phyloP scores from a whole-genome alignment of 768 basidiomycete genomes.

The Mycena galericulata region DNA sequence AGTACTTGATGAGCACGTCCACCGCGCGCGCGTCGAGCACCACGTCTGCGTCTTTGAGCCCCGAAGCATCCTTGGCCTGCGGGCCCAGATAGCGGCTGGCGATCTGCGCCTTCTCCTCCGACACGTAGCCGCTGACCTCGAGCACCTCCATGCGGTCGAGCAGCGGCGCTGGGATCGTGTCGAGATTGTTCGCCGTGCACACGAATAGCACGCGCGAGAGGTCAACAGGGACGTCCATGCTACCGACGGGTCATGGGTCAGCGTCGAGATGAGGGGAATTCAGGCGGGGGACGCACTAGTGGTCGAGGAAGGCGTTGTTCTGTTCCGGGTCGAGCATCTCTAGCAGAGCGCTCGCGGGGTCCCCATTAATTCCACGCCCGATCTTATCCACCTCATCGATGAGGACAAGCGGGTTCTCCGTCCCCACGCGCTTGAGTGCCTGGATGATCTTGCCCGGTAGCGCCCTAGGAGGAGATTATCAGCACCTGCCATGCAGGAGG shows the following conservation, averaged over 20 bases:
- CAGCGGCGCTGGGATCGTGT: conserved; percentile 93
- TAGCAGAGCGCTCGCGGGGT: conserved; percentile 89
- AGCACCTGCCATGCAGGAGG: conserved; percentile 6
- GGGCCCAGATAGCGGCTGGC: conserved; percentile 91
- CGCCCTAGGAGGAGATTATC: conserved; percentile 59
- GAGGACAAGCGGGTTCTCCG: conserved; percentile 93
- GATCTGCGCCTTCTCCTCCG: conserved; percentile 91
- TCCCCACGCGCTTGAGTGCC: conserved; percentile 91
- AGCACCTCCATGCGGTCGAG: conserved; percentile 97
- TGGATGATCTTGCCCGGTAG: conserved; percentile 96
- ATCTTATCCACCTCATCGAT: conserved; percentile 99
- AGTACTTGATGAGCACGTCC: conserved; percentile 93
- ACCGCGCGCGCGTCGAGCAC: conserved; percentile 80
- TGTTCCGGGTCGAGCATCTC: conserved; percentile 98
- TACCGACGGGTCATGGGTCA: conserved; percentile 42
- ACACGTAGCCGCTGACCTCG: conserved; percentile 94
- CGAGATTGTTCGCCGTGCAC: conserved; percentile 95
- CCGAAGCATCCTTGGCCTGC: conserved; percentile 92
- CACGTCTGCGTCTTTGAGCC: conserved; percentile 88
- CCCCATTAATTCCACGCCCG: conserved; percentile 90
- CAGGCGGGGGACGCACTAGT: conserved; percentile 73
- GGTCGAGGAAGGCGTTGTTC: conserved; percentile 93
- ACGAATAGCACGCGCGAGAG: conserved; percentile 97
- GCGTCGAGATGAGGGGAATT: conserved; percentile 19
- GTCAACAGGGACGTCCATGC: conserved; percentile 97